Percentiles rank a stretch among this genome's conserved stretches.
Evolutionary conservation across 176 grass and related monocot genomes (phyloP).

Genomic region (Ananas comosus): DNA sequence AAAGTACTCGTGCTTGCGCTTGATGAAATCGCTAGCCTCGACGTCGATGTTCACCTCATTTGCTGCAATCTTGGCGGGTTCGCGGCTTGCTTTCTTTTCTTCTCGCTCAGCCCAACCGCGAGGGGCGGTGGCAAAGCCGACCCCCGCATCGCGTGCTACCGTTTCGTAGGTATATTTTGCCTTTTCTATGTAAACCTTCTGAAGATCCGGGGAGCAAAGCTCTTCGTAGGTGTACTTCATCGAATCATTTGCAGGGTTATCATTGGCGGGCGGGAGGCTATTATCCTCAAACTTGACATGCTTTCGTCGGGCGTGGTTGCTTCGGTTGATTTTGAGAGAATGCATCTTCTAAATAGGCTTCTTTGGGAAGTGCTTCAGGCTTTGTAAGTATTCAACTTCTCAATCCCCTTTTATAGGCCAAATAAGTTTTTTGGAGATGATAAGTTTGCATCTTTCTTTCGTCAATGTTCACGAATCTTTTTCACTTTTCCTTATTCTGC

Average conservation of each 20-base stretch:
- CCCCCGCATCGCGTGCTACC: neutral
- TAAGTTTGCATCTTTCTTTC: slow-evolving; percentile 26
- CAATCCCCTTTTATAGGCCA: slow-evolving; percentile 44
- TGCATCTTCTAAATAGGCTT: slow-evolving; percentile 13
- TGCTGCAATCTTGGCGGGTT: neutral
- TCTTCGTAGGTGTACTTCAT: slow-evolving; percentile 6
- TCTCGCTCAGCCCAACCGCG: neutral
- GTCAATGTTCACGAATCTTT: slow-evolving; percentile 1
- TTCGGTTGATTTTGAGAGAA: neutral
- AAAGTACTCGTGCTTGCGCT: slow-evolving; percentile 30
- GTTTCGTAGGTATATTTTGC: neutral
- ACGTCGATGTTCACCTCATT: slow-evolving; percentile 38
- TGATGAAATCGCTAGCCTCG: slow-evolving; percentile 56
- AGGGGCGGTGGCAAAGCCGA: neutral
- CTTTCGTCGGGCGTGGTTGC: neutral
- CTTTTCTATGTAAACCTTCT: slow-evolving; percentile 16
- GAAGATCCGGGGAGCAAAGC: slow-evolving; percentile 19
- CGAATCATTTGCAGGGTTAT: neutral
- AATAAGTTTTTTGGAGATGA: slow-evolving; percentile 10
- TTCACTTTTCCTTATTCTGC: neutral
- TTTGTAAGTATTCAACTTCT: slow-evolving; percentile 13
- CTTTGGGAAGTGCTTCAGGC: slow-evolving; percentile 4
- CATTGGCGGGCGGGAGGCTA: neutral
- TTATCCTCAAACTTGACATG: slow-evolving; percentile 21
- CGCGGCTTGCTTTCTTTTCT: slow-evolving; percentile 2